phyloP scores from a whole-genome alignment of 345 rosid genomes.

The Sonneratia alba region DNA sequence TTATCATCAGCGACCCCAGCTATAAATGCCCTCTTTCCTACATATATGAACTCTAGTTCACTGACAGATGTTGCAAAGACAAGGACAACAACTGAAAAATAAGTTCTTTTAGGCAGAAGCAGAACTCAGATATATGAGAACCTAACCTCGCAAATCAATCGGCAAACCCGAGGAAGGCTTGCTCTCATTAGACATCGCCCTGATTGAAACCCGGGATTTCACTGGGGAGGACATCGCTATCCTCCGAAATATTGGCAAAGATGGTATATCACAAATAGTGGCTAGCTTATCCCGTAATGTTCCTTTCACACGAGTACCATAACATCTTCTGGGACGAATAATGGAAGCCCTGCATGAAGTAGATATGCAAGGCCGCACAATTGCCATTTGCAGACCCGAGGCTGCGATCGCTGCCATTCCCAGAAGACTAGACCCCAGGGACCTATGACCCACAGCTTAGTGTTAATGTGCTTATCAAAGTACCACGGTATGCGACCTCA shows the following conservation, averaged over 20 bases:
- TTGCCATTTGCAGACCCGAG: conserved; percentile 47
- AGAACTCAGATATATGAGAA: neutral
- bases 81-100: neutral
- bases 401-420: conserved; percentile 57
- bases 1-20: conserved; percentile 98
- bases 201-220: conserved; percentile 36
- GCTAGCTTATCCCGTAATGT: conserved; percentile 45
- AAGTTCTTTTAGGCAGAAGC: neutral
- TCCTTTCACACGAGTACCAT: conserved; percentile 28
- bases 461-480: neutral
- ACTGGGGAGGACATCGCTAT: conserved; percentile 23
- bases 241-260: conserved; percentile 25
- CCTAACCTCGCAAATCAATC: conserved; percentile 70
- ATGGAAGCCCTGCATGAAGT: conserved; percentile 31
- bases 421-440: conserved; percentile 5
- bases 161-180: conserved; percentile 56
- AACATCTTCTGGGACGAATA: conserved; percentile 28
- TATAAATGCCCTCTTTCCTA: conserved; percentile 92
- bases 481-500: neutral
- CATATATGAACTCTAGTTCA: conserved; percentile 10
- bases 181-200: conserved; percentile 51
- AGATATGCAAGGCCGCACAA: conserved; percentile 42
- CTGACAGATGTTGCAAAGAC: neutral
- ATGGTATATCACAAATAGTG: conserved; percentile 38
- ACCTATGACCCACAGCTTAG: neutral